A percentile compares a stretch with the other conserved stretches of the same genome.
Conservation (phyloP, 768 basidiomycete genomes). For the Suillus lakei region DNA sequence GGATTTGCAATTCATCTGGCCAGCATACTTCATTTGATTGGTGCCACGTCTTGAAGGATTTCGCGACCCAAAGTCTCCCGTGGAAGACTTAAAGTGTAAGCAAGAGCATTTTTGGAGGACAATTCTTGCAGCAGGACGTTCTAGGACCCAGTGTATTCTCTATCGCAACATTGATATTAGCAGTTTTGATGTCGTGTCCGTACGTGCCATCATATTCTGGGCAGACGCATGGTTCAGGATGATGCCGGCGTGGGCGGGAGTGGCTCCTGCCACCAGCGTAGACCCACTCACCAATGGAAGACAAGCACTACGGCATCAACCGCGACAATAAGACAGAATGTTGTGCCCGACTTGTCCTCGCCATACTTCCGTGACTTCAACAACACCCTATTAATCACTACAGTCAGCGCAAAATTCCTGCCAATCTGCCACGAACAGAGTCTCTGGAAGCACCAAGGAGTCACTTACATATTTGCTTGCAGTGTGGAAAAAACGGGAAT, state of each 20-base stretch:
- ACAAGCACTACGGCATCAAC: background rate
- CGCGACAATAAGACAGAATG: background rate
- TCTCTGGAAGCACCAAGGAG: too few relatives aligned
- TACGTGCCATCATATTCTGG: background rate
- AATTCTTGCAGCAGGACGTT: background rate
- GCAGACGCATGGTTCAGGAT: background rate
- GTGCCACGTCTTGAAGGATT: background rate
- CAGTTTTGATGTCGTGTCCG: background rate
- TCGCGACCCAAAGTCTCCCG: background rate
- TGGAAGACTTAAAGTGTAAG: background rate
- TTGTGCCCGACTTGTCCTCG: background rate
- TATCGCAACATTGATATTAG: background rate
- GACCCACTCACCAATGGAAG: background rate
- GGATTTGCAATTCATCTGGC: background rate
- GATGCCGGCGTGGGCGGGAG: background rate
- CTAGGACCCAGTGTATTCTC: background rate
- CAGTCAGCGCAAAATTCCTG: too few relatives aligned
- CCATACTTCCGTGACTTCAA: too few relatives aligned
- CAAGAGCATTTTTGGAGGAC: background rate
- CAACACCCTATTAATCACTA: too few relatives aligned
- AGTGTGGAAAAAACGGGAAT: too few relatives aligned
- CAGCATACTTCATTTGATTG: background rate
- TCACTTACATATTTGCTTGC: too few relatives aligned
- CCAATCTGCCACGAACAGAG: too few relatives aligned
- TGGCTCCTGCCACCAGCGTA: background rate